Base-by-base conservation (phyloP, 257 asterid genomes). In the Phtheirospermum japonicum region DNA sequence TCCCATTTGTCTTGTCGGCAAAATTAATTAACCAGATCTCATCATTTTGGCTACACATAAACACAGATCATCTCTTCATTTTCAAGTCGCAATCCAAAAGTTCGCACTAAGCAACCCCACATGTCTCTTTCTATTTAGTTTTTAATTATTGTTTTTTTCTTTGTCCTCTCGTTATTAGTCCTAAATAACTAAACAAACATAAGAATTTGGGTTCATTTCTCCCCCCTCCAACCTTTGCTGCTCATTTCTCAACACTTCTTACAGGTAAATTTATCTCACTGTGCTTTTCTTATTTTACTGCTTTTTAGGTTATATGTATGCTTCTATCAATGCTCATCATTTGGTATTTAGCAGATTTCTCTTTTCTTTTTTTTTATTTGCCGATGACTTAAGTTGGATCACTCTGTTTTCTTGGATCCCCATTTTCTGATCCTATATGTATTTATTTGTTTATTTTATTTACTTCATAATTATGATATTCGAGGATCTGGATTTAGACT, bases 201-300 rank as follows among this genome's bases (percentile, higher is more conserved):
- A n/a, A n/a, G n/a, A n/a, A n/a, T n/a, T 23, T 23, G 28, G 28
- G 28, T 30, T 33, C 13, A 42, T 19, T 10, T 52, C 61, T 20
- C 20, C 23, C 11, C 39, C 37, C 23, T 28, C 17, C n/a, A n/a
- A n/a, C n/a, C 17, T 26, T 8, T 37, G 28, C 36, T 12, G 20
- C 55, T 19, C 28, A 20, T 51, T 9, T 50, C 54, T 48, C 57
- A 39, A 43, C 40, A 50, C 53, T 57, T 60, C 9, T 42, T 65
- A 33, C 76, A 72, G 78, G 81, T 76, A 55, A 64, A 52, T 18
- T 57, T 42, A 23, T 16, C 13, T 0, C 8, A 5, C 2, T 11
- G 2, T 2, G n/a, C 11, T 18, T 7, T 23, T 11, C 26, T 3
- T 20, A 19, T 10, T 52, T 52, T 36, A 1, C 28, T 23, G 2